A percentile compares a stretch with the other conserved stretches of the same genome.
phyloP scores from a whole-genome alignment of 768 basidiomycete genomes.

The Mycena indigotica region DNA sequence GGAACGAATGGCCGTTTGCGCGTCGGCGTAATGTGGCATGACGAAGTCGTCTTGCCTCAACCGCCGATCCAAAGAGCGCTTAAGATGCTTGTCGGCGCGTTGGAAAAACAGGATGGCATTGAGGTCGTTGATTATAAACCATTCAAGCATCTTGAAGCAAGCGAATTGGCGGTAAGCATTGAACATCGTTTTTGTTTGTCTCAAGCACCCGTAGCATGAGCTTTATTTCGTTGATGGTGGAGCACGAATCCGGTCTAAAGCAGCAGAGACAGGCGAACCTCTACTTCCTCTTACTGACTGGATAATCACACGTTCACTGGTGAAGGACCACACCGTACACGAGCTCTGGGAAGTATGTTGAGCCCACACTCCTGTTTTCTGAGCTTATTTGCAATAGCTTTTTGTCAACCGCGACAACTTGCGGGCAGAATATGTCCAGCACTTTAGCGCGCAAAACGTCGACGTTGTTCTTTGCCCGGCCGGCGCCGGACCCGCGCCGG shows the following conservation, averaged over 20 bases:
- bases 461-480: conserved; percentile 45
- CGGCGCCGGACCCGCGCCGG: conserved; percentile 37
- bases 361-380: conserved; percentile 11
- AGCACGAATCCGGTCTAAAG: conserved; percentile 1
- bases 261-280: conserved; percentile 7
- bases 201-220: conserved; percentile 1
- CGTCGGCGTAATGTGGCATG: conserved; percentile 37
- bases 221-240: conserved; percentile 16
- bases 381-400: conserved; percentile 29
- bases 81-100: conserved; percentile 35
- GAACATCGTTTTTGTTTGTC: background rate
- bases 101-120: conserved; percentile 35
- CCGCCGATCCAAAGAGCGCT: conserved; percentile 47
- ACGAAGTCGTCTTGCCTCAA: conserved; percentile 40
- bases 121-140: conserved; percentile 41
- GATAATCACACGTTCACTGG: conserved; percentile 8
- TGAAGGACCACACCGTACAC: conserved; percentile 3
- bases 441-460: conserved; percentile 41
- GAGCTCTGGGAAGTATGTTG: conserved; percentile 2
- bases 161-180: conserved; percentile 34
- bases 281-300: conserved; percentile 13
- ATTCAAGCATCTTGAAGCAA: conserved; percentile 36
- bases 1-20: conserved; percentile 31
- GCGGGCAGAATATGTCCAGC: conserved; percentile 34
- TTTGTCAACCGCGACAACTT: conserved; percentile 35